Conservation (phyloP, 2,329 filamentous ascomycete genomes). For the Cercospora sojina region DNA sequence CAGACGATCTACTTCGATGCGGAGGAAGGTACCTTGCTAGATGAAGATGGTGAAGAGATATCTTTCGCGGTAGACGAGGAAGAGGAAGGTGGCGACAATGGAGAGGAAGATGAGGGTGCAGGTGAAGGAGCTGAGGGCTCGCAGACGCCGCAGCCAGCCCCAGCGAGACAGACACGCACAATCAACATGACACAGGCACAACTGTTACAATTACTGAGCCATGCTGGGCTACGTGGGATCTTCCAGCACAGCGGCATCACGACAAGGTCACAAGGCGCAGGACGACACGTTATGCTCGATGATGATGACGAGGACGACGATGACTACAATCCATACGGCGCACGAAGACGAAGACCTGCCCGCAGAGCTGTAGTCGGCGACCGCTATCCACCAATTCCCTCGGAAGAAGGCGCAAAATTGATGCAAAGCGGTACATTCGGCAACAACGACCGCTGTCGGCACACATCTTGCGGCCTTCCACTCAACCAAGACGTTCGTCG, state of each 20-base stretch:
- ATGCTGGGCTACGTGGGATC: slow-evolving; percentile 54
- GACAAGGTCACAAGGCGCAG: slow-evolving; percentile 30
- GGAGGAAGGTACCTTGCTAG: slow-evolving; percentile 39
- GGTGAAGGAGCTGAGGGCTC: slow-evolving; percentile 27
- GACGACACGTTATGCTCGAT: slow-evolving; percentile 28
- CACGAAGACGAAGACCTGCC: slow-evolving; percentile 48
- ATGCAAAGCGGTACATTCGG: slow-evolving; percentile 86
- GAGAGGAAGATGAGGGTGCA: slow-evolving; percentile 31
- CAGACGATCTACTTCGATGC: slow-evolving; percentile 41
- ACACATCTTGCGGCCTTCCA: slow-evolving; percentile 47
- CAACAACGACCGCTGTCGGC: slow-evolving; percentile 55
- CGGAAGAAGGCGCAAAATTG: slow-evolving; percentile 69
- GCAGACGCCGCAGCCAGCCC: slow-evolving; percentile 28
- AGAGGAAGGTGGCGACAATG: slow-evolving; percentile 28
- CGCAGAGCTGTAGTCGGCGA: slow-evolving; percentile 47
- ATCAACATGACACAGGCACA: slow-evolving; percentile 43
- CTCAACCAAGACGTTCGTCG: slow-evolving; percentile 45
- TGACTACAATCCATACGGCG: slow-evolving; percentile 39
- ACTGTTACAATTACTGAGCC: slow-evolving; percentile 56
- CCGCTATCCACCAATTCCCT: slow-evolving; percentile 80
- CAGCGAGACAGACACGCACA: slow-evolving; percentile 26
- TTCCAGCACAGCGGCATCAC: slow-evolving; percentile 41
- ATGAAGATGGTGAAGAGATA: slow-evolving; percentile 32
- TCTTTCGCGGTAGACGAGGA: slow-evolving; percentile 29
- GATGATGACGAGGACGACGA: slow-evolving; percentile 38